phyloP scores from a whole-genome alignment of 2,329 filamentous ascomycete species.

The Alternaria metachromatica region DNA sequence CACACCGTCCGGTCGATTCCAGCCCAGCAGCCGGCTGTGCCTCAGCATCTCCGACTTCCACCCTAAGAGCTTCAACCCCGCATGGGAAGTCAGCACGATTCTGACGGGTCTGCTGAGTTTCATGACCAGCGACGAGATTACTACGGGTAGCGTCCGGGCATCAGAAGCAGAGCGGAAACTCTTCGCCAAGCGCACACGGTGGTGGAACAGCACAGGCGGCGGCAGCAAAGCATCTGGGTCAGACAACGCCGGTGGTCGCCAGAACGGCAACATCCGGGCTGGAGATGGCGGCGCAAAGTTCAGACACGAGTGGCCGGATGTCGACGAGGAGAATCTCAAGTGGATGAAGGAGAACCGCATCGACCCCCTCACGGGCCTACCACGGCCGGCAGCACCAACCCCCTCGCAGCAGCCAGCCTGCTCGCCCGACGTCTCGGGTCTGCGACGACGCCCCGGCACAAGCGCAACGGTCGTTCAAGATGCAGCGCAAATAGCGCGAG shows the following conservation, averaged over 20 bases:
- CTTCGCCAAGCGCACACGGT: constrained; percentile 78
- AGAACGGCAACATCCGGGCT: constrained; percentile 72
- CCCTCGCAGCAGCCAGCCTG: constrained; percentile 56
- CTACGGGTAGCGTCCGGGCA: constrained; percentile 84
- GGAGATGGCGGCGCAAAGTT: constrained; percentile 95
- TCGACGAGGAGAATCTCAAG: constrained; percentile 87
- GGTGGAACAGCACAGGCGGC: constrained; percentile 97
- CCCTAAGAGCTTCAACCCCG: constrained; percentile 96
- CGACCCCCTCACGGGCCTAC: constrained; percentile 75
- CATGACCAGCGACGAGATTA: constrained; percentile 99
- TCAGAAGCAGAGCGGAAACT: constrained; percentile 78
- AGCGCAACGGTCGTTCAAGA: constrained; percentile 77
- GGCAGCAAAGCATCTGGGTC: constrained; percentile 66
- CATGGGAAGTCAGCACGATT: constrained; percentile 97
- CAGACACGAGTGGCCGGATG: constrained; percentile 83
- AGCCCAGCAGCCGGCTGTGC: constrained; percentile 88
- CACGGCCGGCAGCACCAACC: constrained; percentile 60
- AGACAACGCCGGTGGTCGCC: constrained; percentile 55
- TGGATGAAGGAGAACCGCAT: constrained; percentile 88
- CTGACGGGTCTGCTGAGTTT: constrained; percentile 92
- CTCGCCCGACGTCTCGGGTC: constrained; percentile 68
- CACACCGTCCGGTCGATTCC: constrained; percentile 93
- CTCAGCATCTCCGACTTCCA: constrained; percentile 98
- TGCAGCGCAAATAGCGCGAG: constrained; percentile 71
- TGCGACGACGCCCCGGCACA: constrained; percentile 67